Conservation (phyloP, 2,329 filamentous ascomycete species). For the Cladophialophora yegresii region DNA sequence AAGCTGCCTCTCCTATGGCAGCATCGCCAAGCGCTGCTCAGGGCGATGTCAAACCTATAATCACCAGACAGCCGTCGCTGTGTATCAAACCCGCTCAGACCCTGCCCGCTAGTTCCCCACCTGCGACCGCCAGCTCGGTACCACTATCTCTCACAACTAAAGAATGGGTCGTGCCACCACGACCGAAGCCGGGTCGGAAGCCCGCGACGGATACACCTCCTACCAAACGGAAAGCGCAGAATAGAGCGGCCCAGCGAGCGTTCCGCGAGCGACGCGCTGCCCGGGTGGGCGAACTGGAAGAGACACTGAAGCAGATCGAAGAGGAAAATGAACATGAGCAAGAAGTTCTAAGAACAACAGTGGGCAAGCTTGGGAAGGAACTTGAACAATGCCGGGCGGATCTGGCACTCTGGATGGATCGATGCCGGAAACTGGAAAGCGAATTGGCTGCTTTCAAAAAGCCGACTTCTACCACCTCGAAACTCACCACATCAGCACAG, state of each 20-base stretch:
- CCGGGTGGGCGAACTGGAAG: slow-evolving; percentile 69
- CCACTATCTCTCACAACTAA: slow-evolving; percentile 68
- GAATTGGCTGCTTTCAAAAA: slow-evolving; percentile 53
- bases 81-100: slow-evolving; percentile 34
- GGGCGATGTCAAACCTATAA: slow-evolving; percentile 25
- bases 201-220: slow-evolving; percentile 89
- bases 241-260: slow-evolving; percentile 84
- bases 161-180: slow-evolving; percentile 82
- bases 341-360: slow-evolving; percentile 58
- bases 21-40: slow-evolving; percentile 13
- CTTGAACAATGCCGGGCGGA: slow-evolving; percentile 64
- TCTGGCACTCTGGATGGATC: slow-evolving; percentile 50
- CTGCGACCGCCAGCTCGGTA: slow-evolving; percentile 44
- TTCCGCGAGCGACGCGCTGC: slow-evolving; percentile 86
- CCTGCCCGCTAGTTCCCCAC: slow-evolving; percentile 37
- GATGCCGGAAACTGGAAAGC: slow-evolving; percentile 64
- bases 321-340: slow-evolving; percentile 50
- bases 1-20: slow-evolving; percentile 18
- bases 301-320: slow-evolving; percentile 53
- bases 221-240: slow-evolving; percentile 92
- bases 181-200: slow-evolving; percentile 88
- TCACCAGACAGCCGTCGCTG: slow-evolving; percentile 32
- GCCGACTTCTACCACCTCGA: slow-evolving; percentile 43
- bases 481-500: slow-evolving; percentile 38
- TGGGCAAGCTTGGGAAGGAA: slow-evolving; percentile 61